Percentiles rank a stretch among this genome's conserved stretches.
These are phyloP conservation scores for Choanephora cucurbitarum DNA, from an alignment of 371 early-diverging fungal genomes.

Conservation along the genomic window DNA sequence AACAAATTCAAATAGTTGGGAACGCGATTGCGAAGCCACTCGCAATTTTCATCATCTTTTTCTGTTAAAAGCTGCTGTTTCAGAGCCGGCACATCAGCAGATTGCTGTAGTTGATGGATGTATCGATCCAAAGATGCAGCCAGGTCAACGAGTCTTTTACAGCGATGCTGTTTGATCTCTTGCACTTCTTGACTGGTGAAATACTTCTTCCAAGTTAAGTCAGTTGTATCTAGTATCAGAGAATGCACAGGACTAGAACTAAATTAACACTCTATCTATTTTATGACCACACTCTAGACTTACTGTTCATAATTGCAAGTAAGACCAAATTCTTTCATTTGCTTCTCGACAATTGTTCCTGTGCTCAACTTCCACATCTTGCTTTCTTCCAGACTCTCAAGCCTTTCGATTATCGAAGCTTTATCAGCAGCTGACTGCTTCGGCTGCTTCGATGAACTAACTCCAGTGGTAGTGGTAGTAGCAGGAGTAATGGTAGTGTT, in stretches of 20 bases:
- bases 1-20: slow-evolving; percentile 13
- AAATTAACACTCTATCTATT: slow-evolving; percentile 12
- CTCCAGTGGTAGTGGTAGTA: background rate
- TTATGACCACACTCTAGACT: slow-evolving; percentile 11
- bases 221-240: slow-evolving; percentile 21
- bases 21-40: too few relatives aligned
- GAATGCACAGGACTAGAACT: slow-evolving; percentile 20
- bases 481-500: too few relatives aligned
- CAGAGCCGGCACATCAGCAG: slow-evolving; percentile 4
- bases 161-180: slow-evolving; percentile 14
- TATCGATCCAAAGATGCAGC: slow-evolving; percentile 8
- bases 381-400: slow-evolving; percentile 6
- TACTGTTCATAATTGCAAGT: slow-evolving; percentile 22
- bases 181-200: slow-evolving; percentile 17
- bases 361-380: slow-evolving; percentile 11
- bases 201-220: slow-evolving; percentile 14
- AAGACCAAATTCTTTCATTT: slow-evolving; percentile 21
- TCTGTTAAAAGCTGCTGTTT: background rate
- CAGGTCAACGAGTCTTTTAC: slow-evolving; percentile 7
- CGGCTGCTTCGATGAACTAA: background rate
- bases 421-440: slow-evolving; percentile 1
- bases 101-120: slow-evolving; percentile 15
- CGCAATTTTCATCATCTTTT: background rate
- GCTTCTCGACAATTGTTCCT: slow-evolving; percentile 12
- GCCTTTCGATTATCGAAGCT: slow-evolving; percentile 2